These are phyloP conservation scores for Calonectria multiphialidica DNA, from an alignment of 2,329 filamentous ascomycete species.

Conservation along the genomic window DNA sequence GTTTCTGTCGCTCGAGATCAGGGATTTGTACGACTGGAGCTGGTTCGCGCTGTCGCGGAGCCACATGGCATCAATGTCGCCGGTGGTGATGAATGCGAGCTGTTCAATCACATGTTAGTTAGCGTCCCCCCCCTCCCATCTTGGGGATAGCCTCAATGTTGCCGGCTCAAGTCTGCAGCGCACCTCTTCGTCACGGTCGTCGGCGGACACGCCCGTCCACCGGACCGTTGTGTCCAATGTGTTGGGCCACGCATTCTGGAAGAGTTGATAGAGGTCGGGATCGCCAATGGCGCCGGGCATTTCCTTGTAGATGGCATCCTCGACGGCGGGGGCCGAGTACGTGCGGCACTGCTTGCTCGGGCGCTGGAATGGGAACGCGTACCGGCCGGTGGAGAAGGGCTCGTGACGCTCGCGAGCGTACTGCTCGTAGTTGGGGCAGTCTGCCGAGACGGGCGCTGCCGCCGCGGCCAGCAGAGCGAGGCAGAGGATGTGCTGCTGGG, in stretches of 20 bases:
- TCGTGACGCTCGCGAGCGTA: constrained; percentile 62
- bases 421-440: constrained; percentile 51
- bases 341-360: constrained; percentile 83
- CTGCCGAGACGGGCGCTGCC: constrained; percentile 35
- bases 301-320: constrained; percentile 75
- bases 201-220: constrained; percentile 72
- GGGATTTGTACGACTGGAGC: constrained; percentile 77
- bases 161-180: neutral
- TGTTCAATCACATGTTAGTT: constrained; percentile 39
- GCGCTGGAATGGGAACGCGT: constrained; percentile 84
- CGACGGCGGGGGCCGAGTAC: constrained; percentile 82
- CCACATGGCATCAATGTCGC: constrained; percentile 95
- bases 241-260: constrained; percentile 80
- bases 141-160: neutral
- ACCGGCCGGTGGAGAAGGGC: constrained; percentile 81
- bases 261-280: constrained; percentile 79
- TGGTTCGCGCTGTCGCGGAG: constrained; percentile 88
- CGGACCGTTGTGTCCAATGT: constrained; percentile 80
- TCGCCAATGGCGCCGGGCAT: constrained; percentile 80
- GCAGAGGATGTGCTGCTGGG: constrained; percentile 21
- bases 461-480: constrained; percentile 24
- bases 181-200: constrained; percentile 70
- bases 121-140: too few relatives aligned
- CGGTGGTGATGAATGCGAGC: constrained; percentile 85
- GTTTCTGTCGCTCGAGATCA: constrained; percentile 64